These are phyloP conservation scores for Erigeron philadelphicus DNA, from an alignment of 140 eudicot genomes.

Conservation along the genomic window DNA sequence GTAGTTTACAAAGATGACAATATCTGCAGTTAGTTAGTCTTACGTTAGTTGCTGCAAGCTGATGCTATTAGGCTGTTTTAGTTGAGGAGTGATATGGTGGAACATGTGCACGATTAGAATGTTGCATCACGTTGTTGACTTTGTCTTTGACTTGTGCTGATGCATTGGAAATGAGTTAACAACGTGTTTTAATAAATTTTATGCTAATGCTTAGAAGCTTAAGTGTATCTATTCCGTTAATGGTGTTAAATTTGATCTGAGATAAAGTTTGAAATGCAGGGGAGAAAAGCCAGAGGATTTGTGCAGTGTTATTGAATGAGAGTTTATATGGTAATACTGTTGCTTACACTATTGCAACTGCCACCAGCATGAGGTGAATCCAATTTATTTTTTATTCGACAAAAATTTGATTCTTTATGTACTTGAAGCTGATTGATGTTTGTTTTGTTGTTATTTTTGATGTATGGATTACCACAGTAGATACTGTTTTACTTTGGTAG, in stretches of 20 bases:
- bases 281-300: constrained; percentile 34
- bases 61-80: no score
- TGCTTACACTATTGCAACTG: constrained; percentile 57
- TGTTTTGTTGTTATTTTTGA: not conserved
- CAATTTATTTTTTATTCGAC: not conserved
- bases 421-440: constrained; percentile 8
- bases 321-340: constrained; percentile 49
- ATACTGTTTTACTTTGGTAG: not conserved
- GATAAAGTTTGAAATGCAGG: constrained; percentile 39
- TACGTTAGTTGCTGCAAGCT: no score
- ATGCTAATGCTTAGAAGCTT: no score
- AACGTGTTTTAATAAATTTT: no score
- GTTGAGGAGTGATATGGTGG: no score
- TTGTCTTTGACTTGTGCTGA: no score
- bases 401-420: not conserved
- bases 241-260: constrained; percentile 21
- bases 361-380: constrained; percentile 45
- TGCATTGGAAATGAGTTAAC: no score
- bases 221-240: not conserved
- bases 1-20: no score
- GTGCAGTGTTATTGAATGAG: constrained; percentile 46
- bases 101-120: no score
- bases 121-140: no score
- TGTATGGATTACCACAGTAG: not conserved
- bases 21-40: no score